These are phyloP conservation scores for Martensiomyces pterosporus DNA, from an alignment of 192 early-diverging fungal genomes.

Conservation along the genomic window DNA sequence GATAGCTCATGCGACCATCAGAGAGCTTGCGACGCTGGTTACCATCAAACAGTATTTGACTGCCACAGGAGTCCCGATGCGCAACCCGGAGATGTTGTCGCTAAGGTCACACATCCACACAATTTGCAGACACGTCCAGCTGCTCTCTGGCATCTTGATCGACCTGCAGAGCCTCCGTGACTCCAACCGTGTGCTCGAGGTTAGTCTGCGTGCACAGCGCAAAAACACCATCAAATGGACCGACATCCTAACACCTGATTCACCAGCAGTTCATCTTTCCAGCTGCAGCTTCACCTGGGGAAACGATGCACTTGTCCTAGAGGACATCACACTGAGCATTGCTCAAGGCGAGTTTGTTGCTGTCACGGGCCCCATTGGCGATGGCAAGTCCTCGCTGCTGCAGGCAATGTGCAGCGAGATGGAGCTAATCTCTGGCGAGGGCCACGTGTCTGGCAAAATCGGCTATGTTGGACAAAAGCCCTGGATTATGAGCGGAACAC, in stretches of 20 bases:
- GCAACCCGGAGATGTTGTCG: too few species aligned
- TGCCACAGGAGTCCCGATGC: not conserved
- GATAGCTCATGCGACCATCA: not conserved
- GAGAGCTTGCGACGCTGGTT: constrained; percentile 2
- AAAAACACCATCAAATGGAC: constrained; percentile 1
- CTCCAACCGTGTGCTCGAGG: constrained; percentile 15
- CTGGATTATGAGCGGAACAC: constrained; percentile 71
- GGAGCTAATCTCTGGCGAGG: constrained; percentile 19
- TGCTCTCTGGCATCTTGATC: constrained; percentile 3
- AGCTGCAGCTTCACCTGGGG: constrained; percentile 13
- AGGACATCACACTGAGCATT: constrained; percentile 49
- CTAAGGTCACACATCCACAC: constrained; percentile 2
- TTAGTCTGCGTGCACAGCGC: constrained; percentile 5
- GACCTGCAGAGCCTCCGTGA: constrained; percentile 11
- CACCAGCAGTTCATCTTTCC: too few species aligned
- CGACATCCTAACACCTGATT: too few species aligned
- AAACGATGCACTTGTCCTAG: constrained; percentile 17
- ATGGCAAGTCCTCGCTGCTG: constrained; percentile 59
- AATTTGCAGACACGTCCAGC: not conserved
- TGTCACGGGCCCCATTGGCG: constrained; percentile 54
- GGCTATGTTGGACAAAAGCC: constrained; percentile 74
- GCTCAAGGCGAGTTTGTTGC: constrained; percentile 46
- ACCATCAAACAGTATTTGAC: not conserved
- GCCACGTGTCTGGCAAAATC: constrained; percentile 26
- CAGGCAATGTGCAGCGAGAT: constrained; percentile 55